Base-by-base conservation (phyloP, 192 early-diverging fungal species). In the Linnemannia schmuckeri region DNA sequence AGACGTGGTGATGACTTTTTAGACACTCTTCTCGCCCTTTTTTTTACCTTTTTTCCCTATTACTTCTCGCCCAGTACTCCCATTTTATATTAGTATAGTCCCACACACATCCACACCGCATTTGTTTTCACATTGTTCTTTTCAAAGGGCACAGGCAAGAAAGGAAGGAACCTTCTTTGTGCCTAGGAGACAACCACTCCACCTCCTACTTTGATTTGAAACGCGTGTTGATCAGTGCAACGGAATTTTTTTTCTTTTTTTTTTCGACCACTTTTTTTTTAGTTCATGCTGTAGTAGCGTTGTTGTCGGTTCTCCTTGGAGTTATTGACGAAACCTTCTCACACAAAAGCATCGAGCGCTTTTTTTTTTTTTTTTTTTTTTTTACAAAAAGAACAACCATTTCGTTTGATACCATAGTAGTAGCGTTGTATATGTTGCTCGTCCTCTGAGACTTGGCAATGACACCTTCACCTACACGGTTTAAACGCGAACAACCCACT, bases 331-430 rank as follows among this genome's bases (percentile, higher is more conserved):
- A 63, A 63, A 63, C 61, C 61, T 63, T 63, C 61, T 63, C 61
- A 63, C 27, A 24, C n/a, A 6, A 27, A 63, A 54, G 46, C 44
- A 44, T 54, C 13, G 74, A 40, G 12, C 37, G 74, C 52, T 15
- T 38, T 63, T 41, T 78, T 78, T 78, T 75, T 75, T 75, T 75
- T 75, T 38, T 75, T 77, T 77, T 70, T 78, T 78, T 78, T 78
- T 70, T 70, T 54, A 0, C 47, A 10, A 49, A 49, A 49, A 49
- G 13, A 20, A 49, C 18, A 49, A 49, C 47, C 47, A 49, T 49
- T 49, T 49, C 47, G 47, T 49, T 49, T 13, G 47, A 42, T 42
- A 13, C 47, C 47, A 17, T 18, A 15, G 8, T 12, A 49, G 13
- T 49, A 49, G 47, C 17, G 47, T 49, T 49, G 47, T 49, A 49